phyloP scores from a whole-genome alignment of 2,329 filamentous ascomycete genomes.

The Sclerotinia borealis region DNA sequence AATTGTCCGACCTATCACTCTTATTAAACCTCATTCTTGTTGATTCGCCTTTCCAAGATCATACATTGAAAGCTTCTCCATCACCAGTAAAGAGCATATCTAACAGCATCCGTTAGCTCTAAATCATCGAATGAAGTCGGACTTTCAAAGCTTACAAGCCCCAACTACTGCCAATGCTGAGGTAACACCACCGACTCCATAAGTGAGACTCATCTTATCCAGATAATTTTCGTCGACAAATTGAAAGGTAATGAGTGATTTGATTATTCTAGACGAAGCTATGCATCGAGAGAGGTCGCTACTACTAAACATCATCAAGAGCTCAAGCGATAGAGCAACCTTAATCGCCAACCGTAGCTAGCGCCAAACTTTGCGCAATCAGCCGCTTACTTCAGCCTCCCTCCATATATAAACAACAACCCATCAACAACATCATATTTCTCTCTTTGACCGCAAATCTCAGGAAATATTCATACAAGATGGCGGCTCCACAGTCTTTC shows the following conservation, averaged over 20 bases:
- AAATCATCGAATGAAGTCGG: constrained; percentile 8
- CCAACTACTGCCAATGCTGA: constrained; percentile 67
- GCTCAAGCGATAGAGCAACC: constrained; percentile 6
- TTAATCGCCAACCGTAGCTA: constrained; percentile 21
- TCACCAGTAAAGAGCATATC: constrained; percentile 98
- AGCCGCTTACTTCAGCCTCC: constrained; percentile 18
- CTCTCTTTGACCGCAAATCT: constrained; percentile 16
- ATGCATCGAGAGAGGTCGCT: constrained; percentile 1
- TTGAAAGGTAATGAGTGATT: not conserved
- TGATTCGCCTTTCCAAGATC: constrained; percentile 28
- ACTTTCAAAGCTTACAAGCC: constrained; percentile 61
- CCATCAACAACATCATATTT: constrained; percentile 9
- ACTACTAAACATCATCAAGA: not conserved
- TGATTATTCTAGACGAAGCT: constrained; percentile 6
- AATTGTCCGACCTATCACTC: constrained; percentile 73
- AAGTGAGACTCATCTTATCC: constrained; percentile 61
- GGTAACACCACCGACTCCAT: constrained; percentile 62
- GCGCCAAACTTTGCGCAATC: constrained; percentile 11
- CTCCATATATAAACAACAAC: constrained; percentile 15
- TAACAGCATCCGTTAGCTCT: constrained; percentile 38
- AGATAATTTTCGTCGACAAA: not conserved
- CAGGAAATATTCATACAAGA: constrained; percentile 28
- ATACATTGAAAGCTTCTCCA: constrained; percentile 91
- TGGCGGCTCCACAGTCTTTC: constrained; percentile 53
- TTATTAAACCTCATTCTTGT: not conserved